A percentile compares a stretch with the other conserved stretches of the same genome.
These are phyloP conservation scores for Aspergillus sp. DNA, from an alignment of 2,329 filamentous ascomycete species.

Conservation along the genomic window DNA sequence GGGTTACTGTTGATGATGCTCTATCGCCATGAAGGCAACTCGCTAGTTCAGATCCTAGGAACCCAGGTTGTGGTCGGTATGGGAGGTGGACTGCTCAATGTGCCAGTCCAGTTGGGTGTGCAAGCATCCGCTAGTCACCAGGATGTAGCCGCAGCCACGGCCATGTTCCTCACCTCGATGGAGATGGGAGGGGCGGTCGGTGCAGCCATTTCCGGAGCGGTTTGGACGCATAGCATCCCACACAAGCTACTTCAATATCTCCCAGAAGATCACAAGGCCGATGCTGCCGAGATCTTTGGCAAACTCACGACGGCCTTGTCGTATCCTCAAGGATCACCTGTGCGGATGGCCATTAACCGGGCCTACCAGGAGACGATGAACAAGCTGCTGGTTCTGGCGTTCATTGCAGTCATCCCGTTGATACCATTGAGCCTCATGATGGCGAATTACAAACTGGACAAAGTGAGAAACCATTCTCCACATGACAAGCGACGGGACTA, in stretches of 20 bases:
- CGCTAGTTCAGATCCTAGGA: constrained; percentile 52
- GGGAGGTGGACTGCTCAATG: constrained; percentile 53
- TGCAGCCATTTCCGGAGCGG: constrained; percentile 56
- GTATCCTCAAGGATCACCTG: constrained; percentile 54
- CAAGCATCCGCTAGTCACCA: constrained; percentile 59
- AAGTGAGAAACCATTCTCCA: constrained; percentile 25
- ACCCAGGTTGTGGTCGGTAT: constrained; percentile 59
- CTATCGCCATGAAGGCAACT: constrained; percentile 50
- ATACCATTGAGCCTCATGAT: constrained; percentile 53
- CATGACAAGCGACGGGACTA: constrained; percentile 2
- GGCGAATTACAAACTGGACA: constrained; percentile 55
- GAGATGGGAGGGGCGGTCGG: constrained; percentile 59
- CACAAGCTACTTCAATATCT: constrained; percentile 47
- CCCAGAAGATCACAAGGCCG: constrained; percentile 39
- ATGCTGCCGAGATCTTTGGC: constrained; percentile 47
- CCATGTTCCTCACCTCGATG: constrained; percentile 56
- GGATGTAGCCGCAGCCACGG: constrained; percentile 57
- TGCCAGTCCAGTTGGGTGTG: constrained; percentile 56
- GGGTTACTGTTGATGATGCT: constrained; percentile 56
- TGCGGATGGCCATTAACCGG: constrained; percentile 56
- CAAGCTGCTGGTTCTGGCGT: constrained; percentile 51
- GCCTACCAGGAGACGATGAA: constrained; percentile 64
- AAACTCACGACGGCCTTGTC: constrained; percentile 52
- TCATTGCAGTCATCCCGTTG: constrained; percentile 52
- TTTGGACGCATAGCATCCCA: constrained; percentile 60